Conservation (phyloP, 257 asterid species). For the Plantago elongata region DNA sequence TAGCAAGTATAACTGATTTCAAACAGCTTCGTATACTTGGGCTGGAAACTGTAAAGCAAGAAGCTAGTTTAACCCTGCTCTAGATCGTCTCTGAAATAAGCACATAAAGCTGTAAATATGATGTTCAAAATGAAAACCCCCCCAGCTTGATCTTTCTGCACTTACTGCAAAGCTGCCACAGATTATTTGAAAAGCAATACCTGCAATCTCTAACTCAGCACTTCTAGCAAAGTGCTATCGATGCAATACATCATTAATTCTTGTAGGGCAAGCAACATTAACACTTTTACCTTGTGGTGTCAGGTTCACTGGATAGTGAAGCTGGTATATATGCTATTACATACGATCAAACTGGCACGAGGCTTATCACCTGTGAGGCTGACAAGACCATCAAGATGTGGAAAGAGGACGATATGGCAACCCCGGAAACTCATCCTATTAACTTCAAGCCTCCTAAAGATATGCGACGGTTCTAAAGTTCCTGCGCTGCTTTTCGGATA, state of each 20-base stretch:
- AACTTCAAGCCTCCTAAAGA: conserved; percentile 93
- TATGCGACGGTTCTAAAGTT: conserved; percentile 61
- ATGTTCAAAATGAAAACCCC: background rate
- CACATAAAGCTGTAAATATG: background rate
- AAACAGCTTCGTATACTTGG: too few relatives aligned
- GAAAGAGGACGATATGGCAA: conserved; percentile 85
- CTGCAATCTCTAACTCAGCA: background rate
- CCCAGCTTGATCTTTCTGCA: too few relatives aligned
- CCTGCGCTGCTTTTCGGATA: too few relatives aligned
- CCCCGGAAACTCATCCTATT: conserved; percentile 91
- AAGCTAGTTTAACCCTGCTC: too few relatives aligned
- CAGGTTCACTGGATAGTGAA: conserved; percentile 96
- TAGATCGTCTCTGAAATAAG: background rate
- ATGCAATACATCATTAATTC: too few relatives aligned
- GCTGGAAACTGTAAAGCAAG: too few relatives aligned
- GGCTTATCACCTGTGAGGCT: conserved; percentile 90
- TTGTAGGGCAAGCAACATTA: background rate
- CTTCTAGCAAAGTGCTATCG: background rate
- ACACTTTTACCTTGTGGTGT: conserved; percentile 3
- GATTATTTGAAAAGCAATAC: too few relatives aligned
- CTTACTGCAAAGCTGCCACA: too few relatives aligned
- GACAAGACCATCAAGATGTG: conserved; percentile 53
- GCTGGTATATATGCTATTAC: conserved; percentile 82
- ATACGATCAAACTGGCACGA: conserved; percentile 58
- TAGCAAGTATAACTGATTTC: too few relatives aligned